Evolutionary conservation across 371 early-diverging fungal species (phyloP).

Genomic region (Lichtheimia hyalospora): DNA sequence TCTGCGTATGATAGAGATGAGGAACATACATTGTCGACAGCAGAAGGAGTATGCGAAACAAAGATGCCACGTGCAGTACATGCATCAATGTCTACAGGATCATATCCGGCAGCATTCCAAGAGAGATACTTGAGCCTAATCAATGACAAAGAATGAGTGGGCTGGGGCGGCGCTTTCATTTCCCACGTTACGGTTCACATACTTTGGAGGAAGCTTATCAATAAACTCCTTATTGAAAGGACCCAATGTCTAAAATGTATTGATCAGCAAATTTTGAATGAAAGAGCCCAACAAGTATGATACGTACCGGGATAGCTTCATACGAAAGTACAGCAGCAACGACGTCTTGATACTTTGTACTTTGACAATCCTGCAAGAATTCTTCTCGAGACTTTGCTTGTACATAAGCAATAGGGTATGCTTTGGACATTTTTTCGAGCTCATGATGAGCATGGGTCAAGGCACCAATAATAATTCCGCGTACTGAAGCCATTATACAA

Average conservation of each 20-base stretch:
- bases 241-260: conserved; percentile 14
- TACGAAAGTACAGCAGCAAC: conserved; percentile 25
- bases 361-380: conserved; percentile 38
- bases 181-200: background rate
- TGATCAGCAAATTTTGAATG: no score
- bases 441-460: conserved; percentile 30
- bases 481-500: conserved; percentile 5
- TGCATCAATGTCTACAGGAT: conserved; percentile 36
- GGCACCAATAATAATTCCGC: conserved; percentile 34
- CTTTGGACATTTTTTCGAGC: conserved; percentile 20
- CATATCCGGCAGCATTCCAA: conserved; percentile 45
- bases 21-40: conserved; percentile 36
- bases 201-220: conserved; percentile 26
- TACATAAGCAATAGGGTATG: conserved; percentile 23
- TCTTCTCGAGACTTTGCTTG: conserved; percentile 30
- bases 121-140: conserved; percentile 32
- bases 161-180: no score
- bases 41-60: conserved; percentile 44
- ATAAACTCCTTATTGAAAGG: conserved; percentile 37
- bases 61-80: conserved; percentile 32
- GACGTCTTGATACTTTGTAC: conserved; percentile 29
- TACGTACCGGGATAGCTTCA: conserved; percentile 16
- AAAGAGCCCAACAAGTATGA: no score
- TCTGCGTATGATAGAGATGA: background rate
- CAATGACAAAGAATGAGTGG: background rate